Percentiles rank a stretch among this genome's conserved stretches.
These are phyloP conservation scores for Cadophora malorum DNA, from an alignment of 2,329 filamentous ascomycete genomes.

Conservation along the genomic window DNA sequence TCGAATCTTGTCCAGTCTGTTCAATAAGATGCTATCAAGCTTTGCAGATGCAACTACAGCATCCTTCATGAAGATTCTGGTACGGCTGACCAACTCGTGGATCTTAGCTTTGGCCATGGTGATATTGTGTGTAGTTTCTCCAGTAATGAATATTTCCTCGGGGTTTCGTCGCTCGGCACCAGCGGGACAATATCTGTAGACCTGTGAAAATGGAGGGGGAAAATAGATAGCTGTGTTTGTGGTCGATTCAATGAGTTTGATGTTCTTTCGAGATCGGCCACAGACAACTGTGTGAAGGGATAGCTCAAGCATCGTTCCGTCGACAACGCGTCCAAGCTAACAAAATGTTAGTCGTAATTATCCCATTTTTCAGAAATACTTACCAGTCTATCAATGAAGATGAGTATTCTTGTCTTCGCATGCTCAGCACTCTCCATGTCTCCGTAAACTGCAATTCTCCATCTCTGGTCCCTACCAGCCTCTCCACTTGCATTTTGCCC, in stretches of 20 bases:
- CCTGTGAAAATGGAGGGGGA: slow-evolving; percentile 87
- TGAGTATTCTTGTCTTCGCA: slow-evolving; percentile 92
- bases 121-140: slow-evolving; percentile 84
- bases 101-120: slow-evolving; percentile 89
- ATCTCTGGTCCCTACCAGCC: slow-evolving; percentile 83
- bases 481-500: slow-evolving; percentile 77
- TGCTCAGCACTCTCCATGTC: slow-evolving; percentile 96
- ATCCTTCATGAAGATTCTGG: slow-evolving; percentile 89
- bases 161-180: slow-evolving; percentile 83
- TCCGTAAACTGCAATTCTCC: slow-evolving; percentile 92
- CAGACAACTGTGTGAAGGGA: slow-evolving; percentile 92
- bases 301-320: slow-evolving; percentile 81
- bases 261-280: slow-evolving; percentile 93
- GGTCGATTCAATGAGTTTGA: slow-evolving; percentile 94
- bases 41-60: slow-evolving; percentile 89
- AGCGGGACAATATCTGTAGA: slow-evolving; percentile 87
- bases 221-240: slow-evolving; percentile 99
- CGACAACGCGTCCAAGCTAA: slow-evolving; percentile 75
- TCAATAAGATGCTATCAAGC: slow-evolving; percentile 91
- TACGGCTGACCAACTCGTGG: slow-evolving; percentile 80
- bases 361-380: slow-evolving; percentile 24
- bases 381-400: slow-evolving; percentile 78
- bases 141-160: slow-evolving; percentile 94
- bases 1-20: slow-evolving; percentile 92
- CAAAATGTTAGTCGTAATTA: slow-evolving; percentile 48